Conservation (phyloP, 2,329 filamentous ascomycete species). For the Didymellaceae sp. region DNA sequence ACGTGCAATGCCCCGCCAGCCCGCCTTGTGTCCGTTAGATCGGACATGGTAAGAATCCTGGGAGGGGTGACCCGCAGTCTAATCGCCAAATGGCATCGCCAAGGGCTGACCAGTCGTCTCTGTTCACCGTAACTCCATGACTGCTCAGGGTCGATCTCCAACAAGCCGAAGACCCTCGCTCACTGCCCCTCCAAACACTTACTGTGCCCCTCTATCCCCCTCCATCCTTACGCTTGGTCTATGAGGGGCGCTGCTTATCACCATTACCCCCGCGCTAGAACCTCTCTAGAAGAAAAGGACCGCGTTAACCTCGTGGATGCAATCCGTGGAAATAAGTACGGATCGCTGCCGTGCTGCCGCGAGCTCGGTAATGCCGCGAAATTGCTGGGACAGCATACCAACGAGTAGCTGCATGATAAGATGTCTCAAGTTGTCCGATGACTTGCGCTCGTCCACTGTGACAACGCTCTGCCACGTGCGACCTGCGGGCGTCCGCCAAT, state of each 20-base stretch:
- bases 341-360: constrained; percentile 36
- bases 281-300: constrained; percentile 40
- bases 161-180: constrained; percentile 2
- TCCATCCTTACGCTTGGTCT: constrained; percentile 16
- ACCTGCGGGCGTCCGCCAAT: constrained; percentile 6
- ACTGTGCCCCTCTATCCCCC: constrained; percentile 21
- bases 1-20: constrained; percentile 15
- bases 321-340: constrained; percentile 29
- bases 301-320: constrained; percentile 38
- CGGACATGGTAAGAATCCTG: constrained; percentile 22
- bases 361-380: constrained; percentile 28
- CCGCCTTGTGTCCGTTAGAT: constrained; percentile 17
- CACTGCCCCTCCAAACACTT: constrained; percentile 11
- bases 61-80: constrained; percentile 22
- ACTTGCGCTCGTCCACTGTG: constrained; percentile 5
- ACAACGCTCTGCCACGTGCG: constrained; percentile 17
- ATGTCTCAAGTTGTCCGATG: not conserved
- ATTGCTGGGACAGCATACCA: constrained; percentile 4
- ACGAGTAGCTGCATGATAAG: constrained; percentile 8
- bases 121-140: constrained; percentile 25
- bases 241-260: constrained; percentile 34
- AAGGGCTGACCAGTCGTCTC: constrained; percentile 15
- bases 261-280: constrained; percentile 45
- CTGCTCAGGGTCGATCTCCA: constrained; percentile 7
- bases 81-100: constrained; percentile 22